These are phyloP conservation scores for Psilocybe azurescens DNA, from an alignment of 768 basidiomycete species.

Conservation along the genomic window DNA sequence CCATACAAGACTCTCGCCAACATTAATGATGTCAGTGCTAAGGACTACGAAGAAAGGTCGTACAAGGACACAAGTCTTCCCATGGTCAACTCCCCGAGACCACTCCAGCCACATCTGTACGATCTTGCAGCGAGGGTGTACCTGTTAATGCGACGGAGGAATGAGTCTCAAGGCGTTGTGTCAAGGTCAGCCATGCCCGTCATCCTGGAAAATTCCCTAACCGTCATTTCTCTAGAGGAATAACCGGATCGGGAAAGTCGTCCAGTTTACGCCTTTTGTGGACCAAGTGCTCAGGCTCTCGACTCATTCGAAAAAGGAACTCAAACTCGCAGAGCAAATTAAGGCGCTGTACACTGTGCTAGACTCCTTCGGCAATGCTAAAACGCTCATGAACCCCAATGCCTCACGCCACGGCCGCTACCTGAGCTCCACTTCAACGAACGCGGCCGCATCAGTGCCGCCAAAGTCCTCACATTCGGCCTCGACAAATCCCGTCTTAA, in stretches of 20 bases:
- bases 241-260: conserved; percentile 89
- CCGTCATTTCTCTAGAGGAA: conserved; percentile 60
- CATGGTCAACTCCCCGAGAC: conserved; percentile 57
- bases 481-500: conserved; percentile 89
- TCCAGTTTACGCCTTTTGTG: conserved; percentile 74
- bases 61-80: conserved; percentile 80
- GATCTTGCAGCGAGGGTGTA: conserved; percentile 87
- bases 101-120: conserved; percentile 86
- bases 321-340: conserved; percentile 74
- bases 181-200: conserved; percentile 60
- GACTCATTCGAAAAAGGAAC: conserved; percentile 78
- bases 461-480: conserved; percentile 80
- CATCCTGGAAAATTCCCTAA: conserved; percentile 17
- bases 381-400: conserved; percentile 84
- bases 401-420: conserved; percentile 85
- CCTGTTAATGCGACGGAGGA: conserved; percentile 78
- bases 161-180: conserved; percentile 78
- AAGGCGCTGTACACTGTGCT: conserved; percentile 78
- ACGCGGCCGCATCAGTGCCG: conserved; percentile 75
- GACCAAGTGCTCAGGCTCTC: conserved; percentile 86
- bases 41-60: conserved; percentile 82
- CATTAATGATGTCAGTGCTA: conserved; percentile 79
- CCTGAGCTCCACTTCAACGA: conserved; percentile 85
- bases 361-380: conserved; percentile 91
- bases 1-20: conserved; percentile 86